Evolutionary conservation across 441 rosid genomes (phyloP), one percentile per base, ranked within the genome.

Genomic region (Oxalis stricta): DNA sequence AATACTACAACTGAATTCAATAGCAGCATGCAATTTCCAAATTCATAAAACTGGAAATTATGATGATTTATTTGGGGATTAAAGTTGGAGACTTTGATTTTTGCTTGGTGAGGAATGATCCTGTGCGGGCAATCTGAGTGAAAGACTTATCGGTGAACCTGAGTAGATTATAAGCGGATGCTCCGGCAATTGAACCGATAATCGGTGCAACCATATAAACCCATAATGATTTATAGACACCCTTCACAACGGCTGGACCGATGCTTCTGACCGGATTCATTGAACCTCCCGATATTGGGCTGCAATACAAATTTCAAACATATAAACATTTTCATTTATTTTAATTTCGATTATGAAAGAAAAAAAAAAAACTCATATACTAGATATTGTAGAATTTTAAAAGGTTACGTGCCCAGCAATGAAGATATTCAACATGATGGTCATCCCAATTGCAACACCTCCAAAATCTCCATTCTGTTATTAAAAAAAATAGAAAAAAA

Each of bases 251-350:
- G 14, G 66, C 73, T 1, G 70, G 73, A 17, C 73, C 70, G 12
- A 68, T 30, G 48, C 58, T 63, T 44, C 73, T 68, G 0, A 69
- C 73, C 3, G 70, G 66, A 49, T 63, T 68, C 66, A 63, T 68
- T 2, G 69, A 63, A 12, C 60, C 69, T 52, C 69, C 73, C 0
- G 63, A 59, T 2, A 59, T 44, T 14, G 69, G 66, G 43, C 69
- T 68, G 56, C 42, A 56, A 5, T 18, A 12, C 7, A 20, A 6
- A 26, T 1, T 26, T 1, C 10, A 11, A 5, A 16, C 23, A 22
- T 12, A 17, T 13, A 53, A 0, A 6, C n/a, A 3, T 10, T 14
- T 16, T 19, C 18, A 8, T 8, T 12, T 3, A 24, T 8, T 24
- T 24, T 1, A 26, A 26, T 26, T 8, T 8, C 10, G 31, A 26